phyloP scores from a whole-genome alignment of 148 eudicot genomes.

The Vaccinium corymbosum region DNA sequence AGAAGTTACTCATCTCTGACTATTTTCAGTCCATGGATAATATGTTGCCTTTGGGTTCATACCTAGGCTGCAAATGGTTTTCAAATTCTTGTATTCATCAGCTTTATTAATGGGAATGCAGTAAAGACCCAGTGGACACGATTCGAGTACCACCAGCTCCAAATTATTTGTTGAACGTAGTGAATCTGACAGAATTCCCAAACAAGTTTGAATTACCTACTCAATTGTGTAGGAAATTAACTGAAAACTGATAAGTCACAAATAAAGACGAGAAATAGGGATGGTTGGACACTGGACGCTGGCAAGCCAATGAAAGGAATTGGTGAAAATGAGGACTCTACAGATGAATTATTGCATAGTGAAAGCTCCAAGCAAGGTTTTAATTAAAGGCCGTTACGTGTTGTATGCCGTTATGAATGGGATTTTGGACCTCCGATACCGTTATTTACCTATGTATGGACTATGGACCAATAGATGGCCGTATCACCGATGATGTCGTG shows the following conservation, averaged over 20 bases:
- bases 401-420: too few species aligned
- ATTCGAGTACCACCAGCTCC: not conserved
- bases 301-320: not conserved
- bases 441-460: too few species aligned
- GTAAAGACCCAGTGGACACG: not conserved
- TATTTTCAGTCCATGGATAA: not conserved
- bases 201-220: not conserved
- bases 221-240: not conserved
- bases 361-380: not conserved
- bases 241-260: not conserved
- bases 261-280: too few species aligned
- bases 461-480: too few species aligned
- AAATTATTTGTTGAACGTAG: not conserved
- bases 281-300: not conserved
- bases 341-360: not conserved
- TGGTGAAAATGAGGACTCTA: not conserved
- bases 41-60: not conserved
- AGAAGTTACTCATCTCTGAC: not conserved
- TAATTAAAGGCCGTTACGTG: too few species aligned
- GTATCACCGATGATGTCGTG: too few species aligned
- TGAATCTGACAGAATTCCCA: not conserved
- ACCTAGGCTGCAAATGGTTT: not conserved
- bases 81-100: not conserved
- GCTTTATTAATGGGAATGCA: not conserved
- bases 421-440: too few species aligned